Conservation (phyloP, 208 protist species). For the Herpetomonas samuelpessoai region DNA sequence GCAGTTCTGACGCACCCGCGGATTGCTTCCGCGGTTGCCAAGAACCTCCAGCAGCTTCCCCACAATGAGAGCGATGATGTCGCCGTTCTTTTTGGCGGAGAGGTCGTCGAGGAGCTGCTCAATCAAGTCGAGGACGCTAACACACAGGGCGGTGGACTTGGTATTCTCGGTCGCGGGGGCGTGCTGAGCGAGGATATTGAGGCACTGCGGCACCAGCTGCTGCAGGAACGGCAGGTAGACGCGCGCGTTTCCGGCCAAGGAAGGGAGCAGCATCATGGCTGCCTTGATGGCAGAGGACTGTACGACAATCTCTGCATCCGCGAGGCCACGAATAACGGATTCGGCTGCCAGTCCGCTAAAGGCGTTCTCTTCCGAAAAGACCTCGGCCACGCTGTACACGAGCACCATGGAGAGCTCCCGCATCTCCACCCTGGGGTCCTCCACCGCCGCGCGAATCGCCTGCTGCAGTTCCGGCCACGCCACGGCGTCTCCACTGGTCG, state of each 20-base stretch:
- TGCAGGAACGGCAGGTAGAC: constrained; percentile 36
- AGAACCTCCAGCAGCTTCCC: constrained; percentile 36
- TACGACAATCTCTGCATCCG: constrained; percentile 51
- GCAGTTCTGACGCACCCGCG: constrained; percentile 53
- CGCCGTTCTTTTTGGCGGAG: constrained; percentile 44
- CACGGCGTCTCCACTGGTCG: constrained; percentile 15
- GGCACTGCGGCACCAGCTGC: constrained; percentile 35
- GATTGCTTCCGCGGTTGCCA: constrained; percentile 22
- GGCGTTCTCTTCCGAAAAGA: constrained; percentile 37
- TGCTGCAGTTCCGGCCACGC: constrained; percentile 71
- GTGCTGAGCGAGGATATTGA: constrained; percentile 32
- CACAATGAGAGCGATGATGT: constrained; percentile 27
- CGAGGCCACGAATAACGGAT: constrained; percentile 62
- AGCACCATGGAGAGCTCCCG: constrained; percentile 86
- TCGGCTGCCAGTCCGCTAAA: constrained; percentile 33
- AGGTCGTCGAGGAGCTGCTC: constrained; percentile 53
- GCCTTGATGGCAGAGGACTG: constrained; percentile 61
- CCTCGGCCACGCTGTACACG: constrained; percentile 73
- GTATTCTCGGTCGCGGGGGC: constrained; percentile 19
- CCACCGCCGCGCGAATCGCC: constrained; percentile 37
- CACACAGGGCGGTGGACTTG: constrained; percentile 38
- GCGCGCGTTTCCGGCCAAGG: constrained; percentile 27
- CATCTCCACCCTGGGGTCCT: constrained; percentile 55
- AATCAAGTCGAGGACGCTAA: constrained; percentile 64
- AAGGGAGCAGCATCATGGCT: constrained; percentile 49